Base-by-base conservation (phyloP, 495 filamentous ascomycete species). In the Rhypophila decipiens region DNA sequence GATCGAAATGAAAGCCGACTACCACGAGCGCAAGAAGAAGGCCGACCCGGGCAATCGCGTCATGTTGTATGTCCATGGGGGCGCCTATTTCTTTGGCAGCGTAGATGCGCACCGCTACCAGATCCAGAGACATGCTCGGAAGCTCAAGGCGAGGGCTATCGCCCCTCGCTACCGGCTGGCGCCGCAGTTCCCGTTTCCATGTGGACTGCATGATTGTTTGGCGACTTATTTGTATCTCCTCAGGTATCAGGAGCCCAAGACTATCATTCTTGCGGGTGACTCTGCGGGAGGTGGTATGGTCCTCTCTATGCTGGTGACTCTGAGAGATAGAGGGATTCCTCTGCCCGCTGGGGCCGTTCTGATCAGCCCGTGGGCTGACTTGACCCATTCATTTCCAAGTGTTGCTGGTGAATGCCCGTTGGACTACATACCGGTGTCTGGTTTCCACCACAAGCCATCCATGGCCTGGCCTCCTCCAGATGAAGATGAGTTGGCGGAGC, bases 31-130 rank as follows among this genome's bases (percentile, higher is more conserved):
- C 44, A 85, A 84, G 64, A 74, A 74, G 58, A 64, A 64, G 0
- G 67, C 62, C 3, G 74, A 77, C 40, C 66, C 76, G 23, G 73
- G 76, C 7, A 86, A 84, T 53, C 79, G 87, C 22, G 82, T 93
- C 20, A 95, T 97, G 84, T 70, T 97, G 20, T 97, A 97, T 65
- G 76, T 96, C 8, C 91, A 96, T 59, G 91, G 91, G 3, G 79
- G 79, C 24, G 72, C 67, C 34, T 80, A 77, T 42, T 76, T 66
- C 58, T 97, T 97, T 58, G 91, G 91, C 1, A 94, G 87, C 56
- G 80, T 96, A 19, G 90, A 96, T 58, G 89, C 91, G 59, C 91
- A 97, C 71, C 83, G 91, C 18, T 96, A 96, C 66, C 90, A 95
- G 71, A 80, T 97, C 72, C 91, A 97, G 67, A 75, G 91, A 34